Evolutionary conservation across 768 basidiomycete genomes (phyloP).

Genomic region (Leucocoprinus sp.): DNA sequence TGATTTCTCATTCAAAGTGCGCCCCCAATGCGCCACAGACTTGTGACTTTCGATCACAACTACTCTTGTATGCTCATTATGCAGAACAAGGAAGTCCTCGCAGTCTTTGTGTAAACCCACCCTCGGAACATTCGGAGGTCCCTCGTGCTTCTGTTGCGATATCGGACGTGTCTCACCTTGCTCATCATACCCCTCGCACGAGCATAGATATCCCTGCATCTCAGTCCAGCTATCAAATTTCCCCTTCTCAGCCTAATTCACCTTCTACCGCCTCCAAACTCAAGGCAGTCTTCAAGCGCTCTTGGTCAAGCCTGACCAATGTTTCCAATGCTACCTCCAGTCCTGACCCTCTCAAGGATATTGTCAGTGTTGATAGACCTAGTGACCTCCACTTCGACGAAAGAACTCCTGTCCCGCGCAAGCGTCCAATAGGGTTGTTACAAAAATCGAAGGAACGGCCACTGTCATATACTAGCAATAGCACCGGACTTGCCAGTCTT

Average conservation of each 20-base stretch:
- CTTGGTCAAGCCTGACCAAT: conserved; percentile 45
- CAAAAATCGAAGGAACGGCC: conserved; percentile 39
- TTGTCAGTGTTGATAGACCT: conserved; percentile 8
- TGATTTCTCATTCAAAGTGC: conserved; percentile 82
- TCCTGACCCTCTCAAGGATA: conserved; percentile 14
- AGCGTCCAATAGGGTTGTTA: conserved; percentile 18
- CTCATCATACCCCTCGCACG: conserved; percentile 34
- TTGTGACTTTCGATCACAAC: conserved; percentile 74
- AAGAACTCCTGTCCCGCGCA: conserved; percentile 15
- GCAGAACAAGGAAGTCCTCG: conserved; percentile 57
- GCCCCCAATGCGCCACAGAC: conserved; percentile 65
- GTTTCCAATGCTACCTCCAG: conserved; percentile 17
- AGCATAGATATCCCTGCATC: conserved; percentile 37
- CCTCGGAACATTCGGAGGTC: conserved; percentile 33
- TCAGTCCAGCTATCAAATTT: conserved; percentile 16
- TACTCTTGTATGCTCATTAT: conserved; percentile 72
- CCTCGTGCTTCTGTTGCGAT: conserved; percentile 36
- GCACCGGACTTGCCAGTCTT: conserved; percentile 51
- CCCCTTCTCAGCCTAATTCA: conserved; percentile 20
- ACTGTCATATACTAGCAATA: conserved; percentile 50
- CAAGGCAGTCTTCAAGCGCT: conserved; percentile 55
- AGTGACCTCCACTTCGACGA: conserved; percentile 12
- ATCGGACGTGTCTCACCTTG: conserved; percentile 49
- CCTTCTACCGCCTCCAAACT: conserved; percentile 59
- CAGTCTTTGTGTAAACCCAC: conserved; percentile 45